These are phyloP conservation scores for Eucalyptus regnans DNA, from an alignment of 345 rosid species.

Conservation along the genomic window DNA sequence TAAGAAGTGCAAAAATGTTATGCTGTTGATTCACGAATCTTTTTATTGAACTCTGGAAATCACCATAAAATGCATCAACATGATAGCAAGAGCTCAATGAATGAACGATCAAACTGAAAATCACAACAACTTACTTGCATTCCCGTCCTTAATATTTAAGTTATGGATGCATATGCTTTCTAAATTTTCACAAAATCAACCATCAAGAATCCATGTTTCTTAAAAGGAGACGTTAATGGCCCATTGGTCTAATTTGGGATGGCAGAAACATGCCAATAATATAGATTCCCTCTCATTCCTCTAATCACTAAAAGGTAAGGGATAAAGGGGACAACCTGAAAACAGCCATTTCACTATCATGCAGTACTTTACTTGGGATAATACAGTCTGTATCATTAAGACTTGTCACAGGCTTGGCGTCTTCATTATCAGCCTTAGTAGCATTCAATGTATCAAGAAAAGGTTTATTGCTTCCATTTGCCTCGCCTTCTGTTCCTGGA, in stretches of 20 bases:
- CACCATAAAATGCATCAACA: not conserved
- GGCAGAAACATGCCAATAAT: not conserved
- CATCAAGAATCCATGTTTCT: not conserved
- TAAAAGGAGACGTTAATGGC: not conserved
- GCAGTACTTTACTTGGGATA: conserved; percentile 2
- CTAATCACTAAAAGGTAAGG: not conserved
- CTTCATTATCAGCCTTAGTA: not conserved
- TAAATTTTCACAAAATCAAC: not conserved
- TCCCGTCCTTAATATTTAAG: not conserved
- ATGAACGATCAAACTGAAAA: not conserved
- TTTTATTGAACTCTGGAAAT: not conserved
- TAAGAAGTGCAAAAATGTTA: not conserved
- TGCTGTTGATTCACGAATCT: not conserved
- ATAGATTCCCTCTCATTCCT: not conserved
- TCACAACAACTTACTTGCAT: not conserved
- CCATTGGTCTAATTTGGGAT: not conserved
- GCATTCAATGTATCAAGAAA: conserved; percentile 4
- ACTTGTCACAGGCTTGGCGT: not conserved
- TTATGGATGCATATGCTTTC: not conserved
- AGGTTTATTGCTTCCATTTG: conserved; percentile 10
- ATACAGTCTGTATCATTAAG: conserved; percentile 2
- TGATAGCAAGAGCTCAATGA: not conserved
- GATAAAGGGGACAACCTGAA: not conserved
- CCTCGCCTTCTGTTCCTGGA: conserved; percentile 5
- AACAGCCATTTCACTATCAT: not conserved